These are phyloP conservation scores for Penicillium paneum DNA, from an alignment of 2,329 filamentous ascomycete species.

Conservation along the genomic window DNA sequence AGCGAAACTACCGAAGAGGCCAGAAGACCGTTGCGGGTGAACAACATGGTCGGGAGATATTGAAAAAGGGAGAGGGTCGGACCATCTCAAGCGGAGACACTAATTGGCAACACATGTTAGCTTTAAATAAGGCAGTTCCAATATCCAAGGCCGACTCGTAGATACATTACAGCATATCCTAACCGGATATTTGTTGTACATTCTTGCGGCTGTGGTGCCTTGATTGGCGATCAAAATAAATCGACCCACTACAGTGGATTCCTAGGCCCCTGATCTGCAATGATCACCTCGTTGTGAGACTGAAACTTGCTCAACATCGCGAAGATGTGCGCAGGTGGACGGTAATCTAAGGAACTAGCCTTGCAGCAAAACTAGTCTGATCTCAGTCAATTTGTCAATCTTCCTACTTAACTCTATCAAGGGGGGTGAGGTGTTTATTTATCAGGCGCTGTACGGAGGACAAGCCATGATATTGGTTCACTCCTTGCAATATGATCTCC, in stretches of 20 bases:
- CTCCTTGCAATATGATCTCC: constrained; percentile 3
- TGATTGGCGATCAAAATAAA: constrained; percentile 17
- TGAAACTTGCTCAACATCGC: background rate
- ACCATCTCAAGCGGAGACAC: background rate
- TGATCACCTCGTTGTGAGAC: constrained; percentile 13
- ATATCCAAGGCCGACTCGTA: constrained; percentile 1
- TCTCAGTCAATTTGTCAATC: background rate
- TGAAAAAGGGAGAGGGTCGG: background rate
- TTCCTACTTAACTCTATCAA: background rate
- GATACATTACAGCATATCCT: constrained; percentile 9
- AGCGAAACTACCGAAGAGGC: constrained; percentile 7
- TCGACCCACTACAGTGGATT: constrained; percentile 12
- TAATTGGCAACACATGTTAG: background rate
- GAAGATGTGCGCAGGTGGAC: background rate
- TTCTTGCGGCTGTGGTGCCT: constrained; percentile 9
- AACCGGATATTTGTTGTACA: constrained; percentile 14
- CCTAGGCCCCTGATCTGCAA: constrained; percentile 19
- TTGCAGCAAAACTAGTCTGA: constrained; percentile 5
- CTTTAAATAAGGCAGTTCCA: constrained; percentile 16
- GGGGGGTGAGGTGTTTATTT: background rate
- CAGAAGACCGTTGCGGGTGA: constrained; percentile 9
- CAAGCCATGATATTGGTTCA: background rate
- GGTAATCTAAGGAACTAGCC: constrained; percentile 9
- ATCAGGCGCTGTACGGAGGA: background rate
- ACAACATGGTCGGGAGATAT: constrained; percentile 11